Percentiles rank a stretch among this genome's conserved stretches.
Evolutionary conservation across 208 protist species (phyloP).

Genomic region (Acanthamoeba divionensis): DNA sequence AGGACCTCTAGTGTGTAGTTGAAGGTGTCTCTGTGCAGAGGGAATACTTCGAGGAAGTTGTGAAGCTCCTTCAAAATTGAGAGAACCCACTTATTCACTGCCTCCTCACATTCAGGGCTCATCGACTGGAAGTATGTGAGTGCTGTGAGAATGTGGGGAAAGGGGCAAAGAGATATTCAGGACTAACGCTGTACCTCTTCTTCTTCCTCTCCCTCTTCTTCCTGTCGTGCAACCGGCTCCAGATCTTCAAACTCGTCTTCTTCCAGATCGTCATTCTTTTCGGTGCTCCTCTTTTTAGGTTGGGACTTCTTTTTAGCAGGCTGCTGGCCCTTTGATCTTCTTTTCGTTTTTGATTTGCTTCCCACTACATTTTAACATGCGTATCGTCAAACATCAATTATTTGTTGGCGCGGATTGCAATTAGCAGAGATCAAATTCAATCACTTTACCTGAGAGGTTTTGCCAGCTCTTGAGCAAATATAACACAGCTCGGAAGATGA

Average conservation of each 20-base stretch:
- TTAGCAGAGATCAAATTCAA: too few species aligned
- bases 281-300: too few species aligned
- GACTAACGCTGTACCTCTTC: not conserved
- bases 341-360: too few species aligned
- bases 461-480: conserved; percentile 49
- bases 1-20: conserved; percentile 50
- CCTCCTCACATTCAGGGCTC: not conserved
- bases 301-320: too few species aligned
- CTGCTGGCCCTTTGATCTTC: too few species aligned
- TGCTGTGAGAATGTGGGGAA: not conserved
- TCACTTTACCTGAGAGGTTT: not conserved
- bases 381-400: too few species aligned
- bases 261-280: too few species aligned
- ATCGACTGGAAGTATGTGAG: not conserved
- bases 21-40: conserved; percentile 9
- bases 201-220: not conserved
- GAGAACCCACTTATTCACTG: not conserved
- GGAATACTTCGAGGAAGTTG: not conserved
- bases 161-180: not conserved
- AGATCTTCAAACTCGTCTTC: conserved; percentile 23
- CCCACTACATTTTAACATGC: too few species aligned
- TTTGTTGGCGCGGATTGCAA: too few species aligned
- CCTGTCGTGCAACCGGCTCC: not conserved
- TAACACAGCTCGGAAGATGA: conserved; percentile 24
- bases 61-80: conserved; percentile 19